These are phyloP conservation scores for Agarophyton chilense DNA, from an alignment of 23 red algal genomes.

Conservation along the genomic window DNA sequence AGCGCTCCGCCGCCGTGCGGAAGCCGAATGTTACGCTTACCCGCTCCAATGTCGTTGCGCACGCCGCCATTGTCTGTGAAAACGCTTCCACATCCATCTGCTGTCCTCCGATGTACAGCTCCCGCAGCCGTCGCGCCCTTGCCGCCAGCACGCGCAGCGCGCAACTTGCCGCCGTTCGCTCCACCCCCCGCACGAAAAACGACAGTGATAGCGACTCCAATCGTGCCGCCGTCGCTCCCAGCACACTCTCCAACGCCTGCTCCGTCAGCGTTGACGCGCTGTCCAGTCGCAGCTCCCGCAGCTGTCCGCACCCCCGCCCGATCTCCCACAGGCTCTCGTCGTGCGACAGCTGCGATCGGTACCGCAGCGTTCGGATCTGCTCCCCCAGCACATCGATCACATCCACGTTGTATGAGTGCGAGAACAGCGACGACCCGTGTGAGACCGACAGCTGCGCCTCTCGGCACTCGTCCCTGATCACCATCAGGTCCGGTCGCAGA, in stretches of 20 bases:
- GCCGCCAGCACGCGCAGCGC: conserved; percentile 35
- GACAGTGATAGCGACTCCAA: conserved; percentile 32
- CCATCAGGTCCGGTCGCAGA: conserved; percentile 38
- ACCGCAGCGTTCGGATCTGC: conserved; percentile 37
- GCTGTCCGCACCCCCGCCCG: conserved; percentile 21
- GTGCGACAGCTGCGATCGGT: conserved; percentile 52
- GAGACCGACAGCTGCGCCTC: conserved; percentile 23
- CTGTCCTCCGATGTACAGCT: conserved; percentile 41
- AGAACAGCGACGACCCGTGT: conserved; percentile 50
- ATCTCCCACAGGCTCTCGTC: conserved; percentile 60
- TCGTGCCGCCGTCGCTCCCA: conserved; percentile 11
- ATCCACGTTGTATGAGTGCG: conserved; percentile 59
- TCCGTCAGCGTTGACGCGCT: conserved; percentile 50
- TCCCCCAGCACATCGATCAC: conserved; percentile 44
- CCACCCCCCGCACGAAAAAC: conserved; percentile 57
- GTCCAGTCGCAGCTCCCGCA: conserved; percentile 53
- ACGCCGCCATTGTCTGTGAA: not conserved
- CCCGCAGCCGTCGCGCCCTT: not conserved
- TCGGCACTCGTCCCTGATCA: conserved; percentile 20
- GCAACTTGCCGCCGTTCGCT: conserved; percentile 1
- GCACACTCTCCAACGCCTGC: conserved; percentile 28
- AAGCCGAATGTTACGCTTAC: conserved; percentile 39
- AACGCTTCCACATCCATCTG: conserved; percentile 31
- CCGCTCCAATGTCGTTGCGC: not conserved
- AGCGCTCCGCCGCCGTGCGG: conserved; percentile 4